Conservation (phyloP, 2,329 filamentous ascomycete species). For the Colletotrichum lindemuthianum region DNA sequence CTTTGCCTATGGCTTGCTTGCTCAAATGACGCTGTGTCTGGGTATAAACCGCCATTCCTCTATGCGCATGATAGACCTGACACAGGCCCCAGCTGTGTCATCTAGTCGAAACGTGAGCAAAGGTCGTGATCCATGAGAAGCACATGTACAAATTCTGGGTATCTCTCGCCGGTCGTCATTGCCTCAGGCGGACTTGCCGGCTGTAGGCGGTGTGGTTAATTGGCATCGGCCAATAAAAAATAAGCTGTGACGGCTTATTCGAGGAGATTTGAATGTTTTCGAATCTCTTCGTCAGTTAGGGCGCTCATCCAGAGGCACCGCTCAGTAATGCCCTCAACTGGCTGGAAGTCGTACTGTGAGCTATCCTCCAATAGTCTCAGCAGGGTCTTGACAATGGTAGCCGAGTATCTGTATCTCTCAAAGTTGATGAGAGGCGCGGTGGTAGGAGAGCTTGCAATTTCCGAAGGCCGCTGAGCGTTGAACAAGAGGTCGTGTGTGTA, state of each 20-base stretch:
- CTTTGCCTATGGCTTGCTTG: conserved; percentile 29
- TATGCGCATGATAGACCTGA: conserved; percentile 20
- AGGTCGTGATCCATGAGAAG: conserved; percentile 22
- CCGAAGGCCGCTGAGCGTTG: conserved; percentile 81
- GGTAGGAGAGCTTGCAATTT: conserved; percentile 74
- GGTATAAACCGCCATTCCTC: conserved; percentile 33
- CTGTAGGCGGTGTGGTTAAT: background rate
- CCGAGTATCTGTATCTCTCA: conserved; percentile 80
- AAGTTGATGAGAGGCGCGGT: conserved; percentile 82
- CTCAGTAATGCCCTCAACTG: conserved; percentile 80
- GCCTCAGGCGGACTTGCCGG: background rate
- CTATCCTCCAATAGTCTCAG: conserved; percentile 83
- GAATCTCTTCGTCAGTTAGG: conserved; percentile 79
- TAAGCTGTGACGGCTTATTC: conserved; percentile 47
- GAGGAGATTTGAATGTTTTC: conserved; percentile 60
- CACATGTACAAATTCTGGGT: conserved; percentile 19
- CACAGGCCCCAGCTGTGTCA: too few relatives aligned
- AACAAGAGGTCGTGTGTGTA: conserved; percentile 87
- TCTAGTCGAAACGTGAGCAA: conserved; percentile 17
- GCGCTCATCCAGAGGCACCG: conserved; percentile 88
- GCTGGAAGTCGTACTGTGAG: conserved; percentile 76
- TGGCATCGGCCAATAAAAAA: background rate
- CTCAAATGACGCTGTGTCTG: conserved; percentile 34
- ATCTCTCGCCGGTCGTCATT: conserved; percentile 4
- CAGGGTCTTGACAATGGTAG: conserved; percentile 81